Conservation (phyloP, 2,329 filamentous ascomycete species). For the Aspergillus nomiae region DNA sequence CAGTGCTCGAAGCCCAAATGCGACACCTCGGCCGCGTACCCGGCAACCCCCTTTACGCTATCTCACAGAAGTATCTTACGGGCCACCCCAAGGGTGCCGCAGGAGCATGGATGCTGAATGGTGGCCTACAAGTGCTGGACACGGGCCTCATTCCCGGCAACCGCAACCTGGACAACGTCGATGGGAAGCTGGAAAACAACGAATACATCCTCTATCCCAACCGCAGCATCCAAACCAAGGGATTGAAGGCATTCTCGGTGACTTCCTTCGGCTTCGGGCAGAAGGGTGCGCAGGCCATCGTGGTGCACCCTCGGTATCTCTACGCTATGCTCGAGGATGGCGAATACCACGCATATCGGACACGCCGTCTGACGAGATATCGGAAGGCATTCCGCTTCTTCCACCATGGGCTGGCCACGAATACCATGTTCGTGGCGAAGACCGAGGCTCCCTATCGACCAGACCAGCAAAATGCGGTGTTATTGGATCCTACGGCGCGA, state of each 20-base stretch:
- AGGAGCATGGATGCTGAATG: slow-evolving; percentile 99
- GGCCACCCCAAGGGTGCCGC: slow-evolving; percentile 99
- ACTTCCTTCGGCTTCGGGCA: slow-evolving; percentile 99
- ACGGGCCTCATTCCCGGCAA: slow-evolving; percentile 93
- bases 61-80: slow-evolving; percentile 99
- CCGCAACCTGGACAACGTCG: slow-evolving; percentile 96
- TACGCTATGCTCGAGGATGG: slow-evolving; percentile 89
- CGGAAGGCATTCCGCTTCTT: slow-evolving; percentile 99
- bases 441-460: slow-evolving; percentile 74
- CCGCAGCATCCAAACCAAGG: slow-evolving; percentile 93
- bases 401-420: slow-evolving; percentile 98
- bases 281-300: slow-evolving; percentile 96
- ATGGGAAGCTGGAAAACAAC: slow-evolving; percentile 94
- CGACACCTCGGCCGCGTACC: slow-evolving; percentile 91
- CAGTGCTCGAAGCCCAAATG: slow-evolving; percentile 94
- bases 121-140: slow-evolving; percentile 93
- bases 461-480: background rate
- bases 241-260: slow-evolving; percentile 97
- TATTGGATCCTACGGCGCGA: background rate
- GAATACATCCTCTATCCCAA: slow-evolving; percentile 98
- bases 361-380: slow-evolving; percentile 90
- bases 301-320: slow-evolving; percentile 94
- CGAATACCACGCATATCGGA: slow-evolving; percentile 78
- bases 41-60: slow-evolving; percentile 92
- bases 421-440: slow-evolving; percentile 96